A percentile compares a stretch with the other conserved stretches of the same genome.
phyloP scores from a whole-genome alignment of 2,329 filamentous ascomycete genomes.

The Colletotrichum musae region DNA sequence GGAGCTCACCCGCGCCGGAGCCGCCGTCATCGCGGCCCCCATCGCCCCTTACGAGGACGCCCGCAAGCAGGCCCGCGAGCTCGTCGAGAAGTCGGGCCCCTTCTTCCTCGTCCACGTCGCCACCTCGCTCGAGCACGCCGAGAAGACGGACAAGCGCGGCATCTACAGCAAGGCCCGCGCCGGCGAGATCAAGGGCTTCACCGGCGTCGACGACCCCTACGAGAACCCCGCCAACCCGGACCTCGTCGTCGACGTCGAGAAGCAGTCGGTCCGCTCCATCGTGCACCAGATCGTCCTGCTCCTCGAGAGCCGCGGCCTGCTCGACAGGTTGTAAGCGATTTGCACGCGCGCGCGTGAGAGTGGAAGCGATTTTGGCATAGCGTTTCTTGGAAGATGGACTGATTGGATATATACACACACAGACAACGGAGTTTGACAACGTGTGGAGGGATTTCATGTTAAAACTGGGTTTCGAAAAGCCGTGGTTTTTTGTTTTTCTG shows the following conservation, averaged over 20 bases:
- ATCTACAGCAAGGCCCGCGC: conserved; percentile 87
- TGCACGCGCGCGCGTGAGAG: not conserved
- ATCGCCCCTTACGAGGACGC: conserved; percentile 93
- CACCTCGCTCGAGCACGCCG: conserved; percentile 90
- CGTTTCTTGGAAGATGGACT: not conserved
- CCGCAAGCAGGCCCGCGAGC: conserved; percentile 83
- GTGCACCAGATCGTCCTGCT: conserved; percentile 97
- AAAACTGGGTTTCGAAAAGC: not conserved
- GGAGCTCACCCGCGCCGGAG: conserved; percentile 92
- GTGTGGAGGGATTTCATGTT: not conserved
- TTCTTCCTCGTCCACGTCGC: conserved; percentile 98
- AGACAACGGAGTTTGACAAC: conserved; percentile 12
- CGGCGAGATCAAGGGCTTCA: conserved; percentile 98
- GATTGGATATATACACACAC: not conserved
- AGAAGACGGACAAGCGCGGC: conserved; percentile 95
- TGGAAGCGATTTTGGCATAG: conserved; percentile 1
- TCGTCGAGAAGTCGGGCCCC: conserved; percentile 88
- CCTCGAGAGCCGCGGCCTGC: conserved; percentile 88
- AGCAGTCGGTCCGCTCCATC: conserved; percentile 89
- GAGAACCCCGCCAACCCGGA: conserved; percentile 87
- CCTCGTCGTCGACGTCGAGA: conserved; percentile 86
- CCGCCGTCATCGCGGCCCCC: conserved; percentile 95
- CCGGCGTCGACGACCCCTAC: conserved; percentile 97
- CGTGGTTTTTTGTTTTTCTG: too few species aligned
- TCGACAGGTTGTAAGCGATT: conserved; percentile 75